phyloP scores from a whole-genome alignment of 2,329 filamentous ascomycete genomes.

The Cryphonectria carpinicola region DNA sequence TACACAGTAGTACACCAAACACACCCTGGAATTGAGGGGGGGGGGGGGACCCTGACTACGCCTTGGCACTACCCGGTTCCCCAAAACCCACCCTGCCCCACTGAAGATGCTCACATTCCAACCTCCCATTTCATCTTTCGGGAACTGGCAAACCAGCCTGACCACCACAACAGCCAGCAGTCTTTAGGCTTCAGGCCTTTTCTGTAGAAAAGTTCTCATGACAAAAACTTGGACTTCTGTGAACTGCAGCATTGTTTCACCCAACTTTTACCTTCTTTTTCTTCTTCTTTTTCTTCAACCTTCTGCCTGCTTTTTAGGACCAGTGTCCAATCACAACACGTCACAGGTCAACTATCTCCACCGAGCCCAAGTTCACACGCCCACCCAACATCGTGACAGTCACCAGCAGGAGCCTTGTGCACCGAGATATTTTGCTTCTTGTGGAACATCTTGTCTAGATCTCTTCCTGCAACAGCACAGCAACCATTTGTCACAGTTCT shows the following conservation, averaged over 20 bases:
- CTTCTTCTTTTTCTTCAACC: not conserved
- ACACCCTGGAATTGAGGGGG: not conserved
- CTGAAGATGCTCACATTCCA: slow-evolving; percentile 9
- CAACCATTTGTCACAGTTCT: not conserved
- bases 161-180: not conserved
- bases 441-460: not conserved
- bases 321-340: slow-evolving; percentile 1
- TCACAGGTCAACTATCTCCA: slow-evolving; percentile 3
- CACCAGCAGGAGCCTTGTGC: not conserved
- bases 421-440: not conserved
- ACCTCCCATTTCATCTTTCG: slow-evolving; percentile 1
- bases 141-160: not conserved
- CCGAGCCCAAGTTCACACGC: not conserved
- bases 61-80: not conserved
- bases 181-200: not conserved
- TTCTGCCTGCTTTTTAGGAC: not conserved
- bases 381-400: not conserved
- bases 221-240: not conserved
- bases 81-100: slow-evolving; percentile 4
- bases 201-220: not conserved
- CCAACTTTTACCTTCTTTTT: not conserved
- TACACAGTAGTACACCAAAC: not conserved
- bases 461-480: not conserved
- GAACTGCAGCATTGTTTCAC: slow-evolving; percentile 3
- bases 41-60: slow-evolving; percentile 2